These are phyloP conservation scores for Xylaria multiplex DNA, from an alignment of 2,329 filamentous ascomycete genomes.

Conservation along the genomic window DNA sequence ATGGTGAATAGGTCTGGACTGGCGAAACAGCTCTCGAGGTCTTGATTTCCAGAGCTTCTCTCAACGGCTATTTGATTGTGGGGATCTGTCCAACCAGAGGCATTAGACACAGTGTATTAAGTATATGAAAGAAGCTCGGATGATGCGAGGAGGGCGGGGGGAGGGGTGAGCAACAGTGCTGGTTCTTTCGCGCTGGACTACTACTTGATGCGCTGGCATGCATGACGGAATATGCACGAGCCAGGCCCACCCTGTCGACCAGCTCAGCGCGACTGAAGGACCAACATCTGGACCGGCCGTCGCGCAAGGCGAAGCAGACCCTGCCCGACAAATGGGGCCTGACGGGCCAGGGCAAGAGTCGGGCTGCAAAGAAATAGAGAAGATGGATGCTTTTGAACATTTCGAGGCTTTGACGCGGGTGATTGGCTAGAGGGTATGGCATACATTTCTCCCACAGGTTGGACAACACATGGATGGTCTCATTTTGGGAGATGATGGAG, in stretches of 20 bases:
- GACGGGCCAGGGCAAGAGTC: constrained; percentile 43
- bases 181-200: constrained; percentile 56
- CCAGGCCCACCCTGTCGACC: constrained; percentile 57
- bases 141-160: constrained; percentile 49
- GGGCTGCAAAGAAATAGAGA: constrained; percentile 42
- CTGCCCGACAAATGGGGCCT: constrained; percentile 44
- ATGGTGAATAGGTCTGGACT: constrained; percentile 48
- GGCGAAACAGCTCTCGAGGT: constrained; percentile 49
- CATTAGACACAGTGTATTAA: constrained; percentile 54
- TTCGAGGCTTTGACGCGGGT: constrained; percentile 44
- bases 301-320: constrained; percentile 49
- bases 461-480: constrained; percentile 44
- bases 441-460: constrained; percentile 45
- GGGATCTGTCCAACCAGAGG: constrained; percentile 56
- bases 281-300: constrained; percentile 48
- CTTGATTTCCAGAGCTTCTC: constrained; percentile 48
- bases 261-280: constrained; percentile 53
- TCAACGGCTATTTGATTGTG: constrained; percentile 48
- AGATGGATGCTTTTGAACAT: constrained; percentile 34
- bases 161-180: constrained; percentile 49
- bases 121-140: constrained; percentile 54
- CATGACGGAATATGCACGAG: constrained; percentile 69
- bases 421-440: constrained; percentile 43
- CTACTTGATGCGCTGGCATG: constrained; percentile 66
- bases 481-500: constrained; percentile 46